phyloP scores from a whole-genome alignment of 768 basidiomycete genomes.

The Leccinum uliginosum region DNA sequence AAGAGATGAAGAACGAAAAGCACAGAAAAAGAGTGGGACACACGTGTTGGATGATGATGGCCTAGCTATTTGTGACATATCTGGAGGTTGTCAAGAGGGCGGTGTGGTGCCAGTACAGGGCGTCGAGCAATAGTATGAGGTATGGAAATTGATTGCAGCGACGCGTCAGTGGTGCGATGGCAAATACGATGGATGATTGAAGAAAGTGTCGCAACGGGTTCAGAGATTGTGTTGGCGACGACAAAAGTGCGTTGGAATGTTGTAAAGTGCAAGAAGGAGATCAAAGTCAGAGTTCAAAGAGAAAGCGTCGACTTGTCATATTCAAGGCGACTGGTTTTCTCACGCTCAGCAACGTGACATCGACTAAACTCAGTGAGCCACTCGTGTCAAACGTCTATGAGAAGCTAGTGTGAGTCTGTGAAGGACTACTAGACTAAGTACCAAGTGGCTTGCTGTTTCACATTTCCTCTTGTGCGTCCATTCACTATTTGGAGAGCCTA shows the following conservation, averaged over 20 bases:
- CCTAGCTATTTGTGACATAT: constrained; percentile 31
- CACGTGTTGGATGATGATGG: constrained; percentile 32
- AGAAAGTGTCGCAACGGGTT: constrained; percentile 12
- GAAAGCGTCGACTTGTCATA: constrained; percentile 21
- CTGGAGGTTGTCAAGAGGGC: constrained; percentile 9
- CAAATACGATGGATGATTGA: constrained; percentile 11
- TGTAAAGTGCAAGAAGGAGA: constrained; percentile 18
- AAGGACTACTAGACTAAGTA: too few species aligned
- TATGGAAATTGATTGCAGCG: constrained; percentile 17
- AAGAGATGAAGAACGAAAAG: constrained; percentile 2
- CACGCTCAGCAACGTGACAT: neutral
- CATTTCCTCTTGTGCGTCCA: too few species aligned
- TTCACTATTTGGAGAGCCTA: too few species aligned
- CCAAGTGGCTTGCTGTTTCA: too few species aligned
- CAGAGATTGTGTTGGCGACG: constrained; percentile 10
- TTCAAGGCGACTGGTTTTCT: constrained; percentile 24
- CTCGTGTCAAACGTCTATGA: too few species aligned
- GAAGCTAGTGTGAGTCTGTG: too few species aligned
- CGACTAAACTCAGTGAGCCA: too few species aligned
- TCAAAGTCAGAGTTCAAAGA: constrained; percentile 30
- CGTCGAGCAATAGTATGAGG: constrained; percentile 11
- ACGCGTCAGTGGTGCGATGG: constrained; percentile 22
- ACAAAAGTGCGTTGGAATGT: constrained; percentile 7
- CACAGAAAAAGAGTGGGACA: constrained; percentile 2
- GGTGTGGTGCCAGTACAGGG: constrained; percentile 8